phyloP scores from a whole-genome alignment of 2,329 filamentous ascomycete species.

The Basipetospora chlamydospora region DNA sequence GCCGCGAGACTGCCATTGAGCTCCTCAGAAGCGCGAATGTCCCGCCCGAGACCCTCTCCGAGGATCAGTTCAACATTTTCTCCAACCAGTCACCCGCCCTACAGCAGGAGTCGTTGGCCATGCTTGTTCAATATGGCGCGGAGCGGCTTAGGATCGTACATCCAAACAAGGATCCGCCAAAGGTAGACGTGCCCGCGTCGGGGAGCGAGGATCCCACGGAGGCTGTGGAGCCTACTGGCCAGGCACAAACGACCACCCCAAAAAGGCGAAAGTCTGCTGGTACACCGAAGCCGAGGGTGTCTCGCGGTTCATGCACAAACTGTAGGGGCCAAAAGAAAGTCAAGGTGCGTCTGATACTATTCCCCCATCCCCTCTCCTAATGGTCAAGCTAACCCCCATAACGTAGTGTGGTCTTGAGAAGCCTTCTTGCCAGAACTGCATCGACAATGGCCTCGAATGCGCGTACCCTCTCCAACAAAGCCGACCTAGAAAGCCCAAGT shows the following conservation, averaged over 20 bases:
- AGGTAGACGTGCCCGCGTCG: constrained; percentile 1
- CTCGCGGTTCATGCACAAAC: constrained; percentile 20
- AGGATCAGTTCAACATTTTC: constrained; percentile 44
- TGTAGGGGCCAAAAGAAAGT: constrained; percentile 19
- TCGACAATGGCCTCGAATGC: constrained; percentile 17
- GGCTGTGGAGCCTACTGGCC: background rate
- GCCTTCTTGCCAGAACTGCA: constrained; percentile 25
- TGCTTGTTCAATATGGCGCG: constrained; percentile 43
- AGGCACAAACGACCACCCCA: background rate
- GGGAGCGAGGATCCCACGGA: background rate
- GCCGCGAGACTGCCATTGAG: constrained; percentile 31
- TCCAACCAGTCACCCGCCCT: constrained; percentile 42
- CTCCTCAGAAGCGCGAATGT: constrained; percentile 32
- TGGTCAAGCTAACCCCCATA: no score
- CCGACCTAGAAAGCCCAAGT: background rate
- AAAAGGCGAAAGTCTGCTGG: background rate
- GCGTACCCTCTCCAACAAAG: constrained; percentile 19
- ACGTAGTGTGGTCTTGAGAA: constrained; percentile 24
- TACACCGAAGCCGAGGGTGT: constrained; percentile 8
- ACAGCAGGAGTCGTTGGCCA: constrained; percentile 37
- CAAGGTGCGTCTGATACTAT: constrained; percentile 11
- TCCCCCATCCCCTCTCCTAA: no score
- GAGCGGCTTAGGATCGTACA: constrained; percentile 43
- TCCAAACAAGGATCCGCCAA: constrained; percentile 21
- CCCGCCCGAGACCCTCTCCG: constrained; percentile 35